These are phyloP conservation scores for Aspergillus brasiliensis DNA, from an alignment of 2,329 filamentous ascomycete genomes.

Conservation along the genomic window DNA sequence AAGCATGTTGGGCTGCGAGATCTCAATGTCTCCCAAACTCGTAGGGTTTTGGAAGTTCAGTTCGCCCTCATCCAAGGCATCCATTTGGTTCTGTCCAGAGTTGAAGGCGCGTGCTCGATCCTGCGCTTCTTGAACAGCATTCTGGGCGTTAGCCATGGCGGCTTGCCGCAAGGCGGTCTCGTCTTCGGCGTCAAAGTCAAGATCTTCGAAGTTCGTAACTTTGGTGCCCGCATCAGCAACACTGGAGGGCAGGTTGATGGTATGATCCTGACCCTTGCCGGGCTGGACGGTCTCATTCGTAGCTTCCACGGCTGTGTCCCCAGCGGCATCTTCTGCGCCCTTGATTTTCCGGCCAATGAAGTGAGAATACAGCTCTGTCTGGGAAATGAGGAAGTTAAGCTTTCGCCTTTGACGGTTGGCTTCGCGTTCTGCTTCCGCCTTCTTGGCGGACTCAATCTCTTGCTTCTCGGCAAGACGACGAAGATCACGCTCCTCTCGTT, in stretches of 20 bases:
- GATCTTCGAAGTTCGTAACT: slow-evolving; percentile 90
- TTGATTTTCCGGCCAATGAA: slow-evolving; percentile 99
- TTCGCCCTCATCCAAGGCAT: slow-evolving; percentile 87
- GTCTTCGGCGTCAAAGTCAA: slow-evolving; percentile 95
- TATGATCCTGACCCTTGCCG: slow-evolving; percentile 41
- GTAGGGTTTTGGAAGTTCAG: slow-evolving; percentile 99
- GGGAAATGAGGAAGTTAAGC: slow-evolving; percentile 98
- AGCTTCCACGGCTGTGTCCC: slow-evolving; percentile 70
- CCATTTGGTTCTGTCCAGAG: slow-evolving; percentile 65
- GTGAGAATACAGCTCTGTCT: slow-evolving; percentile 98
- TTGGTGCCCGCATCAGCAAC: slow-evolving; percentile 61
- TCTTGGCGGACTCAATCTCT: slow-evolving; percentile 93
- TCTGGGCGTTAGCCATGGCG: slow-evolving; percentile 93
- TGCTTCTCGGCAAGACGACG: slow-evolving; percentile 93
- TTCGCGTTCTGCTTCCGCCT: slow-evolving; percentile 95
- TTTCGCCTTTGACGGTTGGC: slow-evolving; percentile 97
- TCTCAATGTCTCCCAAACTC: slow-evolving; percentile 88
- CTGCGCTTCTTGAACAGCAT: slow-evolving; percentile 91
- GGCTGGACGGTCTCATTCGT: slow-evolving; percentile 48
- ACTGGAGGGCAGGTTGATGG: slow-evolving; percentile 52
- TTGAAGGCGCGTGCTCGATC: slow-evolving; percentile 93
- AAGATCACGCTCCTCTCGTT: slow-evolving; percentile 92
- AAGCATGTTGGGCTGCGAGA: slow-evolving; percentile 91
- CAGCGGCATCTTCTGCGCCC: slow-evolving; percentile 90
- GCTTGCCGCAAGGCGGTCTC: slow-evolving; percentile 78